Evolutionary conservation across 495 filamentous ascomycete genomes (phyloP).

Genomic region (Neurospora tetraspora): DNA sequence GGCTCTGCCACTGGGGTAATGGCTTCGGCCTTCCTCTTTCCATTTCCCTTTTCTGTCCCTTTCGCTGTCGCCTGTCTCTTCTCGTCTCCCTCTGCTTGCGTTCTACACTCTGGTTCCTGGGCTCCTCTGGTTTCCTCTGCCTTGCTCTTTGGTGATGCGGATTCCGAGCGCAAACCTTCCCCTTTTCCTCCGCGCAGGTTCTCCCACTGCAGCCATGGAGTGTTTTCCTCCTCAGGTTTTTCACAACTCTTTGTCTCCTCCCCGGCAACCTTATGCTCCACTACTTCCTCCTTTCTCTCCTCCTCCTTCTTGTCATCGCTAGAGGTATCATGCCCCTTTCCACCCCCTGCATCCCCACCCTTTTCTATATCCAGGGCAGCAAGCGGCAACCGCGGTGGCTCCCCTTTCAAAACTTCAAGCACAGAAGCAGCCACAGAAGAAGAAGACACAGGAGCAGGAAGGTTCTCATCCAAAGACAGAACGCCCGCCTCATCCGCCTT

Average conservation of each 20-base stretch:
- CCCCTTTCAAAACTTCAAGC: neutral
- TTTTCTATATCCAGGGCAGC: neutral
- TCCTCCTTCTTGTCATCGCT: neutral
- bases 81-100: neutral
- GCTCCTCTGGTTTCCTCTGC: neutral
- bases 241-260: neutral
- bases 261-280: neutral
- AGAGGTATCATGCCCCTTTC: neutral
- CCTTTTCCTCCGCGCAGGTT: neutral
- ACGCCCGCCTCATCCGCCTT: neutral
- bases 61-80: neutral
- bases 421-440: neutral
- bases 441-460: neutral
- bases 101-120: neutral
- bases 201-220: neutral
- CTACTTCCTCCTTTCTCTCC: neutral
- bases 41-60: neutral
- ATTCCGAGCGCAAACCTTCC: neutral
- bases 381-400: neutral
- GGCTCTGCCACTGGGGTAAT: neutral
- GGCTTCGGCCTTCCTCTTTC: neutral
- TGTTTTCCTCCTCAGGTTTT: neutral
- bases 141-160: neutral
- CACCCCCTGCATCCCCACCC: neutral
- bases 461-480: neutral